Evolutionary conservation across 257 asterid species (phyloP).

Genomic region (Henckelia pumila): DNA sequence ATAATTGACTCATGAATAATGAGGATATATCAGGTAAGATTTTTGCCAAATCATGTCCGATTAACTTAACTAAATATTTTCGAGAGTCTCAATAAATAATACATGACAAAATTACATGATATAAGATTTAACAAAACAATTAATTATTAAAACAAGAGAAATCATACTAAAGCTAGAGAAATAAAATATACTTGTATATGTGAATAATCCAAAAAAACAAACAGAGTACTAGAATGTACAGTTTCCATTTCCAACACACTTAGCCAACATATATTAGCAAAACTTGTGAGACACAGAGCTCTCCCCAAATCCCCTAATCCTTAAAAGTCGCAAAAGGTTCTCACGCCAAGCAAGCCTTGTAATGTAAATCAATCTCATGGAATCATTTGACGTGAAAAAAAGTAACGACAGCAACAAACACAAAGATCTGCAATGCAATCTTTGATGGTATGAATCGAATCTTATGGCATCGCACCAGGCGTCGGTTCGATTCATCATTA

Average conservation of each 20-base stretch:
- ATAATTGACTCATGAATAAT: no score
- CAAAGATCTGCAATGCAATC: neutral
- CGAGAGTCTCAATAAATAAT: no score
- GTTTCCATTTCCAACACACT: neutral
- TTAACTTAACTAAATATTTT: no score
- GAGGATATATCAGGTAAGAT: no score
- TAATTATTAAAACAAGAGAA: neutral
- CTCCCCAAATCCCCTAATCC: neutral
- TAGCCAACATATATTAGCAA: neutral
- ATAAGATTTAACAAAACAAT: no score
- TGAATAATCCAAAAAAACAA: neutral
- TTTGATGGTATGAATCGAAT: neutral
- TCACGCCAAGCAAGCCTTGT: no score
- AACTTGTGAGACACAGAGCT: neutral
- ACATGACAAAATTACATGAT: no score
- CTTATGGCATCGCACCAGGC: neutral
- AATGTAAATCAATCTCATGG: neutral
- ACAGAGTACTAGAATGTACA: neutral
- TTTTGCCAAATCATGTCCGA: no score
- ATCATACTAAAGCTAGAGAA: neutral
- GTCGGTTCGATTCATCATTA: neutral
- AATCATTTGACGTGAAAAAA: neutral
- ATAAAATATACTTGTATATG: neutral
- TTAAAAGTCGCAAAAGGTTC: neutral
- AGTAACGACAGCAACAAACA: no score